Evolutionary conservation across 139 green algal species (phyloP).

Genomic region (Chlorella sorokiniana): DNA sequence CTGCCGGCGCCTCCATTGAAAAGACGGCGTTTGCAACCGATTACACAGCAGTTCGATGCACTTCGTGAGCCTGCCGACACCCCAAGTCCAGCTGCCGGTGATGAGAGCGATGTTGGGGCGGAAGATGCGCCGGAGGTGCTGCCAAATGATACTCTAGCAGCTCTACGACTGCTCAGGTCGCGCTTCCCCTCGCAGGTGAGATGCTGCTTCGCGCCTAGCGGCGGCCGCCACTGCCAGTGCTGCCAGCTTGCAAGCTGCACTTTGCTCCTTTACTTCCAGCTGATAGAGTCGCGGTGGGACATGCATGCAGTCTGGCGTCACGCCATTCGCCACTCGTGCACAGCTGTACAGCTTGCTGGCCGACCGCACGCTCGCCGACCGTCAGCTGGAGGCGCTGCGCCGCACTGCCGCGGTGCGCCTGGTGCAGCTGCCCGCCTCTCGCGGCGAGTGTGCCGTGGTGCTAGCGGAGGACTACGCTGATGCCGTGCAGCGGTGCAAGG

Average conservation of each 20-base stretch:
- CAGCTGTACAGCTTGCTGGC: conserved; percentile 54
- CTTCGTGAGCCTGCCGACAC: not conserved
- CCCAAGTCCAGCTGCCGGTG: not conserved
- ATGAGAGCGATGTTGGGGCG: not conserved
- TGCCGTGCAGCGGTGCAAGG: conserved; percentile 11
- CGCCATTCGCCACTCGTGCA: conserved; percentile 13
- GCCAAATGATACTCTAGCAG: conserved; percentile 19
- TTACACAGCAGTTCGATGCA: not conserved
- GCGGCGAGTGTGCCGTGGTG: conserved; percentile 50
- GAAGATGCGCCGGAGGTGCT: not conserved
- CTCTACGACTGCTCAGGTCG: conserved; percentile 16
- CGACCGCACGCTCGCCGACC: conserved; percentile 45
- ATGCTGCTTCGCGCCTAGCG: not conserved
- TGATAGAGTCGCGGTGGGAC: not conserved
- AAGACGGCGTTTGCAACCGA: not conserved
- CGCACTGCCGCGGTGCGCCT: conserved; percentile 29
- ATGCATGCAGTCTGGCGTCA: conserved; percentile 6
- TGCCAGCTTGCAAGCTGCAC: not conserved
- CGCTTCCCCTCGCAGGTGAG: conserved; percentile 29
- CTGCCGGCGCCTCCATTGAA: not conserved
- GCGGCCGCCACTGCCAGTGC: not conserved
- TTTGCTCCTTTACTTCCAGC: not conserved
- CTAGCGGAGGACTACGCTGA: conserved; percentile 38
- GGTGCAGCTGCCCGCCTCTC: conserved; percentile 41
- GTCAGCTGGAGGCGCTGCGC: conserved; percentile 49